Evolutionary conservation across 163 green algal genomes (phyloP), one percentile per base, ranked within the genome.

Genomic region (Chloroidium sp.): DNA sequence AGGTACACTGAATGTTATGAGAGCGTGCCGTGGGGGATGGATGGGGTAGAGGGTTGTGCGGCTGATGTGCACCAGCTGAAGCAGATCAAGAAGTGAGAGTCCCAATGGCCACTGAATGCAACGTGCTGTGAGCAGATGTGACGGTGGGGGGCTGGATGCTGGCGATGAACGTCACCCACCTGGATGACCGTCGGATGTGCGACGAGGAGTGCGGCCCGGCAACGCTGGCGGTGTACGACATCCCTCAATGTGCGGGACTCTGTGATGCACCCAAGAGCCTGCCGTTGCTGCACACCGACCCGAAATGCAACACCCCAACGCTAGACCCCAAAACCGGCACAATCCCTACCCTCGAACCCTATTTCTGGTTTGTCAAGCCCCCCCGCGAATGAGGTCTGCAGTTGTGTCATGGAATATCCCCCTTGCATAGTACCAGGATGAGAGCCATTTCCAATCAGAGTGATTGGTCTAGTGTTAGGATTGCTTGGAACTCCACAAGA

Each of bases 91-190:
- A 36, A 36, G 36, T 36, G 36, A 36, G 36, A 36, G 36, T 36
- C 36, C 36, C 36, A 36, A 36, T 36, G 36, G 36, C 36, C 36
- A 36, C 36, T 36, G 67, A 6, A 10, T 72, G 67, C 67, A 10
- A 10, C 10, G 69, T 14, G 10, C 69, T 4, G 1, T 77, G 1
- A 76, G 75, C 83, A 90, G 91, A 94, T 75, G 85, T 89, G 0
- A 93, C 90, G 1, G 59, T 94, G 3, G 91, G 90, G 10, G 36
- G 14, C 59, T 94, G 91, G 91, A 90, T 94, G 87, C 83, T 94
- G 62, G 88, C 90, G 0, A 84, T 94, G 59, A 91, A 94, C 77
- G 80, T 88, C 8, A 90, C 84, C 6, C 86, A 92, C 75, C 86
- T 86, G 60, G 91, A 94, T 78, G 91, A 94, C 76, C 85, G 91